phyloP scores from a whole-genome alignment of 148 eudicot genomes.

The Talinum fruticosum region DNA sequence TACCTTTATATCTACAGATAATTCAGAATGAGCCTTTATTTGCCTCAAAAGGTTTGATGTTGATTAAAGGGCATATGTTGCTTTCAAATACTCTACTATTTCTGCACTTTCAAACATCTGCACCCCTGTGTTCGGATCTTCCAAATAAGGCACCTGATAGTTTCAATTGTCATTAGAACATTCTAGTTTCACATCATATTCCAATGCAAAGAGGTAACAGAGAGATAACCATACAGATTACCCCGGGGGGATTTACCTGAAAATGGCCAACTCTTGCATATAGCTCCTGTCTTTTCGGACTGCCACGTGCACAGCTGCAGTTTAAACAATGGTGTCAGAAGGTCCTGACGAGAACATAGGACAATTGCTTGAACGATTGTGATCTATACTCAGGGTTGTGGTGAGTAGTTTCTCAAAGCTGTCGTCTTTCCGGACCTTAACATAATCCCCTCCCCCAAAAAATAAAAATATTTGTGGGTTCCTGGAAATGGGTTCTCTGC shows the following conservation, averaged over 20 bases:
- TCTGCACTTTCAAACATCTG: conserved; percentile 97
- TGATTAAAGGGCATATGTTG: conserved; percentile 68
- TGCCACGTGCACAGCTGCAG: conserved; percentile 95
- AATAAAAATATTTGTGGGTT: not conserved
- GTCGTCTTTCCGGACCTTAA: not conserved
- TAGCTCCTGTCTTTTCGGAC: conserved; percentile 81
- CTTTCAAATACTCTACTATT: conserved; percentile 78
- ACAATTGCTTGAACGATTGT: too few species aligned
- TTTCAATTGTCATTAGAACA: conserved; percentile 5
- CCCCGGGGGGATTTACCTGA: conserved; percentile 50
- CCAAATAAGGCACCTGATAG: conserved; percentile 77
- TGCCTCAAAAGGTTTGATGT: conserved; percentile 6
- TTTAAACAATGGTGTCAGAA: conserved; percentile 1
- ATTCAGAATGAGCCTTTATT: conserved; percentile 1
- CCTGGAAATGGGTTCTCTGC: not conserved
- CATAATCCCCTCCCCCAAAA: not conserved
- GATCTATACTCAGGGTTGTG: not conserved
- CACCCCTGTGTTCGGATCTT: conserved; percentile 95
- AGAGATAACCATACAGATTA: not conserved
- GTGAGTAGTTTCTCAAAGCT: not conserved
- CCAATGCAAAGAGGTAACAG: not conserved
- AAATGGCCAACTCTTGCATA: conserved; percentile 76
- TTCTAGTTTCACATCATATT: conserved; percentile 4
- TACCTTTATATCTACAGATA: not conserved
- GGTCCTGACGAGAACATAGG: not conserved